Evolutionary conservation across 768 basidiomycete genomes (phyloP).

Genomic region (Agaricus blazei): DNA sequence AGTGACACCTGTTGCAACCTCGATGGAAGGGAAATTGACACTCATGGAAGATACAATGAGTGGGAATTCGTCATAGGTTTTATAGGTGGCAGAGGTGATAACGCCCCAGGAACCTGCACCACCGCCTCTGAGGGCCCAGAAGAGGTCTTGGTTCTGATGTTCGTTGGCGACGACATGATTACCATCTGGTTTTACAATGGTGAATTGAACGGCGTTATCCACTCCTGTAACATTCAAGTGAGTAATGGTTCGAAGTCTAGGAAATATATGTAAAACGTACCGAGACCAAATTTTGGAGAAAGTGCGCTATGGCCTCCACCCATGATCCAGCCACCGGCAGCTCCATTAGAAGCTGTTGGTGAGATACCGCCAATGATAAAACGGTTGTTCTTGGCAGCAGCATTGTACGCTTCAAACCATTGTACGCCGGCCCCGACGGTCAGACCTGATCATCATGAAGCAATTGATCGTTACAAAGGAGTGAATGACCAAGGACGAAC

Average conservation of each 20-base stretch:
- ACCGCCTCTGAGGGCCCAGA: conserved; percentile 48
- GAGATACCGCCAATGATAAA: conserved; percentile 41
- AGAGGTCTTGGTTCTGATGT: conserved; percentile 37
- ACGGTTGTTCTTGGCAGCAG: conserved; percentile 29
- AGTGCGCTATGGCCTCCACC: conserved; percentile 44
- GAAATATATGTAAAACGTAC: conserved; percentile 15
- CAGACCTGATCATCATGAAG: neutral
- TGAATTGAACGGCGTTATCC: conserved; percentile 43
- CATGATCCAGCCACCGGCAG: conserved; percentile 44
- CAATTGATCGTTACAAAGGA: too few species aligned
- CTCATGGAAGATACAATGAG: conserved; percentile 20
- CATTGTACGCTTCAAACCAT: conserved; percentile 37
- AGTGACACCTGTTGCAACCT: conserved; percentile 21
- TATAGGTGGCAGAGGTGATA: conserved; percentile 41
- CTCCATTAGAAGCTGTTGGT: conserved; percentile 35
- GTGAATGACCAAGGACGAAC: conserved; percentile 4
- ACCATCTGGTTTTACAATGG: conserved; percentile 37
- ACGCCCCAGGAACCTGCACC: conserved; percentile 48
- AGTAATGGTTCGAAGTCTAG: neutral
- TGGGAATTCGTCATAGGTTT: conserved; percentile 33
- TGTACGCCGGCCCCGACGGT: conserved; percentile 40
- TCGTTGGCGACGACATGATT: conserved; percentile 33
- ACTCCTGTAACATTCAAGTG: conserved; percentile 25
- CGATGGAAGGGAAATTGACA: conserved; percentile 26
- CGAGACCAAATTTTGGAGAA: conserved; percentile 35